phyloP scores from a whole-genome alignment of 257 asterid species.

The Solanum acaule region DNA sequence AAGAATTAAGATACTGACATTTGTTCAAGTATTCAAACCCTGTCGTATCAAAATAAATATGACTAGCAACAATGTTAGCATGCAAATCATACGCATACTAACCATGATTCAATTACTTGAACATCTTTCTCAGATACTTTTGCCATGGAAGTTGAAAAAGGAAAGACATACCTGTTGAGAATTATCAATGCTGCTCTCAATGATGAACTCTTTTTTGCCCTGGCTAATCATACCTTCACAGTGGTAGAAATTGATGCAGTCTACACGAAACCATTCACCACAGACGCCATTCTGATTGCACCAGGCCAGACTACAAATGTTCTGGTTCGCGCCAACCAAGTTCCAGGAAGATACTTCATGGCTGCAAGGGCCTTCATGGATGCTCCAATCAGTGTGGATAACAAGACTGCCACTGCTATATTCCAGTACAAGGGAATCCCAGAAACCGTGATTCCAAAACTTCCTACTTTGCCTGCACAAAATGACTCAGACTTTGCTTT shows the following conservation, averaged over 20 bases:
- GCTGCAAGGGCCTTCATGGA: constrained; percentile 50
- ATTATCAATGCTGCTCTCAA: constrained; percentile 33
- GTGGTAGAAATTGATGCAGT: constrained; percentile 42
- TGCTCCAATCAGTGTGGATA: constrained; percentile 37
- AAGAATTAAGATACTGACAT: not conserved
- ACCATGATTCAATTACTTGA: not conserved
- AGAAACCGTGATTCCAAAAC: constrained; percentile 13
- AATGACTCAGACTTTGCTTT: constrained; percentile 34
- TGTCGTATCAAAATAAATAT: not conserved
- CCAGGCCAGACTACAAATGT: constrained; percentile 43
- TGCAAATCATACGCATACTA: not conserved
- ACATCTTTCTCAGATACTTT: constrained; percentile 32
- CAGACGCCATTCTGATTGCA: constrained; percentile 32
- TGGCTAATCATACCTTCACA: constrained; percentile 44
- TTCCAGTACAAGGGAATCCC: constrained; percentile 42
- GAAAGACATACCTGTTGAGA: constrained; percentile 26
- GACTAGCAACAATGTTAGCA: not conserved
- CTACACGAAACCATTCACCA: constrained; percentile 39
- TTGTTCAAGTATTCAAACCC: not conserved
- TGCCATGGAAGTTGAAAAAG: constrained; percentile 31
- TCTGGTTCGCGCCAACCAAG: constrained; percentile 32
- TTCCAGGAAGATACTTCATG: constrained; percentile 24
- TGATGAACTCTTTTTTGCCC: constrained; percentile 57
- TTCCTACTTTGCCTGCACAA: constrained; percentile 28
- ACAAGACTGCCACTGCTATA: constrained; percentile 46